Evolutionary conservation across 495 filamentous ascomycete genomes (phyloP), one percentile per base, ranked within the genome.

Genomic region (Podospora anserina): DNA sequence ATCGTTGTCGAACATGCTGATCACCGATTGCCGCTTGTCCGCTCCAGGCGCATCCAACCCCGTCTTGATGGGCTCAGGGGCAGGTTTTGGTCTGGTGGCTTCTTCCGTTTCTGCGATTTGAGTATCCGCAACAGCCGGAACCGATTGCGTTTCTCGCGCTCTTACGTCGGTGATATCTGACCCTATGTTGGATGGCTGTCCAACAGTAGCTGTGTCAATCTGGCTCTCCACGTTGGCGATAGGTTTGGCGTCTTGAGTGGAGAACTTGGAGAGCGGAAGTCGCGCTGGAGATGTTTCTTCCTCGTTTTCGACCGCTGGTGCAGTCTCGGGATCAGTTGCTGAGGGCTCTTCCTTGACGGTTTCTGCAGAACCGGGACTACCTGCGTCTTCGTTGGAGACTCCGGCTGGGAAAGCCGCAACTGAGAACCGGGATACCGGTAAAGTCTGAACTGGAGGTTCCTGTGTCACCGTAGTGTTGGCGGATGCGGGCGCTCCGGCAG

Each of bases 1-100:
- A 77, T 97, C 92, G 76, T 96, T 92, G 6, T 91, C 94, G 34
- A 87, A 85, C 66, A 89, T 86, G 71, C 88, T 86, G 71, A 88
- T 86, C 69, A 89, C 85, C 3, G 88, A 88, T 69, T 84, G 83
- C 27, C 87, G 82, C 28, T 79, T 82, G 26, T 85, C 87, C 56
- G 75, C 78, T 19, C 80, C 78, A 11, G 74, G 60, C 44, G 67
- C 73, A 59, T 71, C 65, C 27, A 84, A 54, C 61, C 82, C 78
- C 5, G 83, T 85, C 64, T 82, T 80, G 68, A 90, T 90, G 13
- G 85, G 85, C 66, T 88, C 87, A 72, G 66, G 78, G 20, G 13
- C 61, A 70, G 64, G 76, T 75, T 75, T 78, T 84, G 57, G 82
- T 81, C 71, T 83, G 26, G 54, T 63, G 18, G 49, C 1, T 32